Percentiles rank a stretch among this genome's conserved stretches.
Evolutionary conservation across 2,329 filamentous ascomycete genomes (phyloP).

Genomic region (Lecanoromycetidae sp.): DNA sequence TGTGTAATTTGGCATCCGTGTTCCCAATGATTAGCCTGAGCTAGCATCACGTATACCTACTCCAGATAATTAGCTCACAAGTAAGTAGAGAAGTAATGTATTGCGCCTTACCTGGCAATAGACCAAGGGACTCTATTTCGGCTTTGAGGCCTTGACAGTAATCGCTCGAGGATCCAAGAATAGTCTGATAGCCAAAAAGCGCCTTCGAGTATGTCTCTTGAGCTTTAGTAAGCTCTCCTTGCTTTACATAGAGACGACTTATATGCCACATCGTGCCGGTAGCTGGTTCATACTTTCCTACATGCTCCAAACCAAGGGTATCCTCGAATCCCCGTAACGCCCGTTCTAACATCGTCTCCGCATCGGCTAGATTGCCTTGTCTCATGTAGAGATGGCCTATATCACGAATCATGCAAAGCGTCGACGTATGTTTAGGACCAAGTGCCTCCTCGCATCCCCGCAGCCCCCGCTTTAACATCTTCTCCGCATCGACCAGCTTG

Average conservation of each 20-base stretch:
- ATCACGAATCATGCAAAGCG: constrained; percentile 14
- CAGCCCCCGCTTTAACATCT: constrained; percentile 21
- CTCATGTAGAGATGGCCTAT: constrained; percentile 20
- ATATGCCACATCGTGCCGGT: not conserved
- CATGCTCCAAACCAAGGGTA: constrained; percentile 6
- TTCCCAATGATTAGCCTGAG: too few species aligned
- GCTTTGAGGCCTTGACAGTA: too few species aligned
- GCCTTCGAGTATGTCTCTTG: too few species aligned
- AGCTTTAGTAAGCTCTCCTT: too few species aligned
- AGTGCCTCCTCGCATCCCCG: constrained; percentile 17
- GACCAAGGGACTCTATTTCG: too few species aligned
- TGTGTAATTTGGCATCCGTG: too few species aligned
- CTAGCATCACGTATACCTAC: too few species aligned
- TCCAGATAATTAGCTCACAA: too few species aligned
- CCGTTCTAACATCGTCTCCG: constrained; percentile 19
- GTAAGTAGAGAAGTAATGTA: too few species aligned
- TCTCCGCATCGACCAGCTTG: constrained; percentile 21
- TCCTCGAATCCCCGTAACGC: constrained; percentile 12
- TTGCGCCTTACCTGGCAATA: too few species aligned
- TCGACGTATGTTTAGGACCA: constrained; percentile 18
- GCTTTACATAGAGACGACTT: not conserved
- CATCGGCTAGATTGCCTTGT: constrained; percentile 21
- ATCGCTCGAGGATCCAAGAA: too few species aligned
- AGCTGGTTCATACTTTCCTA: not conserved
- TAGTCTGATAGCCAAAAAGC: too few species aligned